Base-by-base conservation (phyloP, 169 alveolate genomes). In the Eimeria mitis region DNA sequence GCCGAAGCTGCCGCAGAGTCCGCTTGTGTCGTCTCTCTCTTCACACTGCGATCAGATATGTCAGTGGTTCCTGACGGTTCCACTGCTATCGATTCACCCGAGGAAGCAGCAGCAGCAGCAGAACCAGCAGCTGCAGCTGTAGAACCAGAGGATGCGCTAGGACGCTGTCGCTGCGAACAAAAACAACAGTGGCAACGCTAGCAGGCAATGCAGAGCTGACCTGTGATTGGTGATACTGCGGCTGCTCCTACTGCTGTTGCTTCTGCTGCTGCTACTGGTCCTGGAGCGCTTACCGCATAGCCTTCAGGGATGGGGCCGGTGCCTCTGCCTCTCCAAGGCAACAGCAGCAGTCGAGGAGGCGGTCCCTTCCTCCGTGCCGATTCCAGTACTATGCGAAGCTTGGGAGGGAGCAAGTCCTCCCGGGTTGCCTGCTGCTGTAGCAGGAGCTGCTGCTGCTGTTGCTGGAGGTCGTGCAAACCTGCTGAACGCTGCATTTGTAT, bases 261-360 rank as follows among this genome's bases (percentile, higher is more conserved):
- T 83, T 28, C 88, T 25, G 21, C 31, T 76, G 88, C 88, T 14
- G 70, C 89, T 47, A 14, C 47, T 4, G 68, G 5, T 79, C 47
- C 70, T 23, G 42, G 76, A 37, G 75, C 71, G n/a, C 92, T 87
- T 21, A 87, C 92, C 4, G 68, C 79, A n/a, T 31, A 63, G 3
- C 92, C 92, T 71, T 87, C 81, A 37, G 92, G 92, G 52, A 87
- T 37, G 37, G 92, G 92, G 65, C 92, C 92, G 63, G 61, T 70
- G 65, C 92, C 92, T 40, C 83, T 87, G 83, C 92, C 92, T 28
- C 52, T 87, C 92, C 92, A 87, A 40, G 92, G 92, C 81, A 87
- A 49, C 92, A 87, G 8, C 63, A 87, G 37, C 21, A 87, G 81
- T 21, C 44, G 34, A 40, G 92, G 92, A 42, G 83, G 92, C 11